Percentiles rank a stretch among this genome's conserved stretches.
Evolutionary conservation across 345 rosid genomes (phyloP).

Genomic region (Pelargonium nanum): DNA sequence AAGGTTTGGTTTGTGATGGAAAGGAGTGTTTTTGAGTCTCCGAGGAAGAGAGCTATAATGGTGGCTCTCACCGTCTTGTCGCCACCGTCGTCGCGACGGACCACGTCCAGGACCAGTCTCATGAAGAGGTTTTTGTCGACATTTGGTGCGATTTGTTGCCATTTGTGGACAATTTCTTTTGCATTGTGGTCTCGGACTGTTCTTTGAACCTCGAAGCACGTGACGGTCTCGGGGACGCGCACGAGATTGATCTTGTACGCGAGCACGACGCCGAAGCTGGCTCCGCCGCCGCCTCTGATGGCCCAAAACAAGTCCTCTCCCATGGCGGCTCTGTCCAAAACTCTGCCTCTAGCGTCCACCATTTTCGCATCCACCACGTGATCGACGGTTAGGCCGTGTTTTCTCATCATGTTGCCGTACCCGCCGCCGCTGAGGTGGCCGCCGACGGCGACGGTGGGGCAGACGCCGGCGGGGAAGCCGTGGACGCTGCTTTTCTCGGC

Average conservation of each 20-base stretch:
- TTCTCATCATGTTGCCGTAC: neutral
- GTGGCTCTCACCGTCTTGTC: neutral
- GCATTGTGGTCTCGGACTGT: constrained; percentile 21
- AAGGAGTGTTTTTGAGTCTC: neutral
- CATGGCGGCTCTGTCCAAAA: neutral
- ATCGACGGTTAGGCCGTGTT: constrained; percentile 5
- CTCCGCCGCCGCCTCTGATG: constrained; percentile 7
- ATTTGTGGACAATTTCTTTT: constrained; percentile 17
- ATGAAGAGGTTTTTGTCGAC: constrained; percentile 25
- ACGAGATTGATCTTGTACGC: constrained; percentile 4
- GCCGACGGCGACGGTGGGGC: constrained; percentile 3
- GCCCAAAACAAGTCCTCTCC: constrained; percentile 3
- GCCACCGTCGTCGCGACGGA: neutral
- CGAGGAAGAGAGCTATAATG: constrained; percentile 1
- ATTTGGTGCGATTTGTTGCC: constrained; percentile 28
- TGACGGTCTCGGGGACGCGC: constrained; percentile 8
- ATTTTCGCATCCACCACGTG: neutral
- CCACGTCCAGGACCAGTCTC: constrained; percentile 9
- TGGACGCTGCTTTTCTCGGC: constrained; percentile 2
- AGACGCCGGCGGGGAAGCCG: constrained; percentile 6
- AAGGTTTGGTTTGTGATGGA: neutral
- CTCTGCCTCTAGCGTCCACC: neutral
- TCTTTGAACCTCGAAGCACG: constrained; percentile 18
- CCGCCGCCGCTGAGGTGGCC: constrained; percentile 8
- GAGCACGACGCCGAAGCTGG: constrained; percentile 4